phyloP scores from a whole-genome alignment of 768 basidiomycete species.

The Tylopilus subfusipes region DNA sequence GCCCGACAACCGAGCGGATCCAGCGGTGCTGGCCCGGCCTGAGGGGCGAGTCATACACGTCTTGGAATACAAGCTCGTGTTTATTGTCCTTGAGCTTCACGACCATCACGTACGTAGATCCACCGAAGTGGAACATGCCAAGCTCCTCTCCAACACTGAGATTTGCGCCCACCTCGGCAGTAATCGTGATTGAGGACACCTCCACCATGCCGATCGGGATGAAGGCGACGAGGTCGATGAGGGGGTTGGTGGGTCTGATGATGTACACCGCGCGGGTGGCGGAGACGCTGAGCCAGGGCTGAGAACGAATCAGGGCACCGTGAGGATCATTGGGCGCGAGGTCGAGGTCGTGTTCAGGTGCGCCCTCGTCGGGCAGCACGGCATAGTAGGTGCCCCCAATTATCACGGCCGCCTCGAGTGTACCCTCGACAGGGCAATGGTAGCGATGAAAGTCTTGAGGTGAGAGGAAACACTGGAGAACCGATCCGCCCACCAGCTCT shows the following conservation, averaged over 20 bases:
- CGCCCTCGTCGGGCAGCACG: slow-evolving; percentile 8
- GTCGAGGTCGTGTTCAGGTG: background rate
- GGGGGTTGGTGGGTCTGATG: slow-evolving; percentile 47
- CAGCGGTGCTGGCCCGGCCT: background rate
- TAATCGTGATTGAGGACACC: slow-evolving; percentile 36
- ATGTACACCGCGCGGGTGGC: slow-evolving; percentile 52
- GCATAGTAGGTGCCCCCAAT: slow-evolving; percentile 22
- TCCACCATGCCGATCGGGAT: slow-evolving; percentile 60
- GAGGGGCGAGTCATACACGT: background rate
- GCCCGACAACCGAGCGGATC: slow-evolving; percentile 9
- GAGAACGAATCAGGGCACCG: slow-evolving; percentile 26
- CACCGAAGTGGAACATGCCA: slow-evolving; percentile 63
- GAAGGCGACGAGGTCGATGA: slow-evolving; percentile 53
- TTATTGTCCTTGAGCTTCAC: too few relatives aligned
- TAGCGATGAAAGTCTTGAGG: too few relatives aligned
- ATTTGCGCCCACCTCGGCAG: too few relatives aligned
- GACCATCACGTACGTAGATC: slow-evolving; percentile 35
- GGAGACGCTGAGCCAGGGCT: slow-evolving; percentile 41
- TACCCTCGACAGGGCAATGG: slow-evolving; percentile 39
- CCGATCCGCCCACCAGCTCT: slow-evolving; percentile 44
- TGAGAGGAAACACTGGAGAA: slow-evolving; percentile 9
- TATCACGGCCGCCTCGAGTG: slow-evolving; percentile 23
- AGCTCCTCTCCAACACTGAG: slow-evolving; percentile 11
- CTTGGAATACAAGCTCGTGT: slow-evolving; percentile 15
- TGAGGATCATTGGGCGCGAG: slow-evolving; percentile 7